Evolutionary conservation across 345 rosid species (phyloP).

Genomic region (Cardamine resedifolia): DNA sequence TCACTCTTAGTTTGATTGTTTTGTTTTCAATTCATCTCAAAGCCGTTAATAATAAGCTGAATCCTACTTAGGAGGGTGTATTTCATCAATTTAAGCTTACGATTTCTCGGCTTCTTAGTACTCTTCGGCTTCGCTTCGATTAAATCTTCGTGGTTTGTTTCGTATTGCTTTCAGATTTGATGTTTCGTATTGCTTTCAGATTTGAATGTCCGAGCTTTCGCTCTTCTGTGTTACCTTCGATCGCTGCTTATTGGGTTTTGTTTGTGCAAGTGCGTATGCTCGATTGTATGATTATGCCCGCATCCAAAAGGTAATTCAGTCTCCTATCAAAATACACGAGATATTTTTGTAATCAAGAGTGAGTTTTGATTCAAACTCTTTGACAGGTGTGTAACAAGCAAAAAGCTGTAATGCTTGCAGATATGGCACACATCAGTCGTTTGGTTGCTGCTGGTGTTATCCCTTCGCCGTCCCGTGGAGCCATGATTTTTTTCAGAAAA

Average conservation of each 20-base stretch:
- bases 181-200: no score
- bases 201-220: constrained; percentile 40
- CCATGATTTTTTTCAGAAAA: constrained; percentile 97
- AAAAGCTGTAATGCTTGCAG: constrained; percentile 87
- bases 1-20: no score
- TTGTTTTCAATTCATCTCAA: no score
- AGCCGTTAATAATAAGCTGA: no score
- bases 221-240: constrained; percentile 44
- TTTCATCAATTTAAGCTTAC: no score
- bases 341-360: constrained; percentile 1
- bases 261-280: constrained; percentile 98
- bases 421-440: constrained; percentile 99
- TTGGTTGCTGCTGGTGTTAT: constrained; percentile 93
- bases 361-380: constrained; percentile 18
- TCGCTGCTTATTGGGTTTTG: constrained; percentile 58
- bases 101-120: constrained; percentile 30
- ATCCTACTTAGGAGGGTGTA: no score
- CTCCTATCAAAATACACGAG: neutral
- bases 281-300: constrained; percentile 90
- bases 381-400: constrained; percentile 95
- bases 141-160: constrained; percentile 21
- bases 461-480: constrained; percentile 99
- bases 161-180: constrained; percentile 35
- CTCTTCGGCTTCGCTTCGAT: constrained; percentile 33
- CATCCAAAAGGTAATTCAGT: constrained; percentile 69